A percentile compares a stretch with the other conserved stretches of the same genome.
These are phyloP conservation scores for Boletellus emodensis DNA, from an alignment of 768 basidiomycete genomes.

Conservation along the genomic window DNA sequence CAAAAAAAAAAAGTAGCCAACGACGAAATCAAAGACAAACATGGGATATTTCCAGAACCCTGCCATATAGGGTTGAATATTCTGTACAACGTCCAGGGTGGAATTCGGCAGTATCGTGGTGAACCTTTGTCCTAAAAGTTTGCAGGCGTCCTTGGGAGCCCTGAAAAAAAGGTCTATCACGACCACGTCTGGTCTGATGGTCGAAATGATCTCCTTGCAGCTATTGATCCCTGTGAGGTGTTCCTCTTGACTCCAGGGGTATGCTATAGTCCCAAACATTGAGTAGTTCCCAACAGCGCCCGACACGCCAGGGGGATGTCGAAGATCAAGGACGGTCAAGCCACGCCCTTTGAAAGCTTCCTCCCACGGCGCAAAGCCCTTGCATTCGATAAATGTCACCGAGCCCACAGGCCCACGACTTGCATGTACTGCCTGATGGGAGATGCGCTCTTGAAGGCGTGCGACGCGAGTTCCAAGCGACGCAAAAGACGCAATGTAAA, in stretches of 20 bases:
- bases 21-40: background rate
- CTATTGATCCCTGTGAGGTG: background rate
- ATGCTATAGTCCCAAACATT: accelerated
- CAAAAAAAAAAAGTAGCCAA: background rate
- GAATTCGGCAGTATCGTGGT: background rate
- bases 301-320: background rate
- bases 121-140: background rate
- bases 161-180: background rate
- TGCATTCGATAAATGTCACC: conserved; percentile 2
- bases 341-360: no score
- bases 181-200: background rate
- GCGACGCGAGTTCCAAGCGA: conserved; percentile 6
- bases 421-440: background rate
- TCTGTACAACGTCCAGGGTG: background rate
- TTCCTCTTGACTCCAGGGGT: conserved; percentile 7
- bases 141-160: conserved; percentile 4
- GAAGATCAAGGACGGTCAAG: background rate
- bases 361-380: background rate
- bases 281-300: conserved; percentile 5
- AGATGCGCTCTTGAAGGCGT: conserved; percentile 7
- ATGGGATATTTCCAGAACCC: conserved; percentile 5
- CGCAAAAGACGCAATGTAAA: conserved; percentile 11
- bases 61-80: background rate
- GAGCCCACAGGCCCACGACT: background rate
- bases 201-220: conserved; percentile 1